Evolutionary conservation across 176 grass and related monocot genomes (phyloP).

Genomic region (Elaeis guineensis): DNA sequence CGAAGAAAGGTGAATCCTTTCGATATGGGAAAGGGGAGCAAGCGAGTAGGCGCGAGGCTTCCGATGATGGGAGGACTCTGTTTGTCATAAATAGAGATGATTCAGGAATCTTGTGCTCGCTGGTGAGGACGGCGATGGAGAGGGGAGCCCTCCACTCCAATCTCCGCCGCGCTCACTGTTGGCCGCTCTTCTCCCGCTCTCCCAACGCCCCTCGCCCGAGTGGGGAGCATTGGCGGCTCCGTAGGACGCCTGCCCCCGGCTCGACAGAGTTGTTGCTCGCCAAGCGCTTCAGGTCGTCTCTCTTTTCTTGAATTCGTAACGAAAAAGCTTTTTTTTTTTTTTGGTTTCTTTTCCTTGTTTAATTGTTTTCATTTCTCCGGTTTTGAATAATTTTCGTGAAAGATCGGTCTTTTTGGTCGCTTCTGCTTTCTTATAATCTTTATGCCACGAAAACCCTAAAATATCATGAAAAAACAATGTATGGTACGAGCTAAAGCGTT

Average conservation of each 20-base stretch:
- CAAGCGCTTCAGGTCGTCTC: background rate
- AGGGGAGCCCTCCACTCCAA: conserved; percentile 1
- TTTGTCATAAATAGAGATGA: too few species aligned
- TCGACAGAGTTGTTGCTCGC: background rate
- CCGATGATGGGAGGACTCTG: too few species aligned
- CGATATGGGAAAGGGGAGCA: too few species aligned
- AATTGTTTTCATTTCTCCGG: background rate
- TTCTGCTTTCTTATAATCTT: background rate
- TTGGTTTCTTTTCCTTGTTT: background rate
- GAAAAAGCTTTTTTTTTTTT: background rate
- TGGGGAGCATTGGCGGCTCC: background rate
- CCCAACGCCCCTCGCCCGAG: background rate
- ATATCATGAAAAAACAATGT: too few species aligned
- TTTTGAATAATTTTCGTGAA: background rate
- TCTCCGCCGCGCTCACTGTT: too few species aligned
- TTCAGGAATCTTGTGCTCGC: too few species aligned
- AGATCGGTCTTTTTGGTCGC: background rate
- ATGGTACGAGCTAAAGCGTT: too few species aligned
- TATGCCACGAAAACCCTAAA: background rate
- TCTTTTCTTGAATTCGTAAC: too few species aligned
- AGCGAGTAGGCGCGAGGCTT: too few species aligned
- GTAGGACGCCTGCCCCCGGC: background rate
- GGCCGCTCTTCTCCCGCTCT: conserved; percentile 1
- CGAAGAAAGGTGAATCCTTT: too few species aligned
- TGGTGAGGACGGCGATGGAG: background rate